These are phyloP conservation scores for Wickerhamomyces ciferrii DNA, from an alignment of 805 yeast genomes.

Conservation along the genomic window DNA sequence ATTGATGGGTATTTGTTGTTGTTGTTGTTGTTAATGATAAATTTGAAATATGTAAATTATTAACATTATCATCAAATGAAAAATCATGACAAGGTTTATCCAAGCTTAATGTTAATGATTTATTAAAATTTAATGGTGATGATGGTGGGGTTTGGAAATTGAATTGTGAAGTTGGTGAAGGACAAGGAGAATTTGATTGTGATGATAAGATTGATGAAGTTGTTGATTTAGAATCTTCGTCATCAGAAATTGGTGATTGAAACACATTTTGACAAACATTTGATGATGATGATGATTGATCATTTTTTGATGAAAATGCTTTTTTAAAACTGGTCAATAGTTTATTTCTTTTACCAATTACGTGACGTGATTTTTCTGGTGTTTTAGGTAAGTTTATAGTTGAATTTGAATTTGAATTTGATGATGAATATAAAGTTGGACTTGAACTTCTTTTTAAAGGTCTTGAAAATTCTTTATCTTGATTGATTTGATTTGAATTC, in stretches of 20 bases:
- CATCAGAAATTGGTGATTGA: slow-evolving; percentile 14
- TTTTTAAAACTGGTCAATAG: slow-evolving; percentile 19
- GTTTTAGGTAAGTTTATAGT: slow-evolving; percentile 9
- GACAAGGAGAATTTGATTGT: neutral
- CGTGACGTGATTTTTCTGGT: slow-evolving; percentile 4
- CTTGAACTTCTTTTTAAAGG: slow-evolving; percentile 14
- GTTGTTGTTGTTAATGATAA: slow-evolving; percentile 1
- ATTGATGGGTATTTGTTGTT: neutral
- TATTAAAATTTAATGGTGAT: slow-evolving; percentile 1
- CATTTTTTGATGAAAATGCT: slow-evolving; percentile 8
- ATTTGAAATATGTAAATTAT: slow-evolving; percentile 6
- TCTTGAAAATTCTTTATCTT: slow-evolving; percentile 3
- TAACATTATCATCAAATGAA: slow-evolving; percentile 6
- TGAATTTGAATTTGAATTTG: slow-evolving; percentile 11
- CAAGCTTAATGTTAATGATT: no score
- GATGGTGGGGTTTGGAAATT: no score
- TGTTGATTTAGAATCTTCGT: neutral
- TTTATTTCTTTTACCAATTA: slow-evolving; percentile 4
- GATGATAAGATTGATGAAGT: slow-evolving; percentile 5
- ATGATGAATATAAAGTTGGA: slow-evolving; percentile 7
- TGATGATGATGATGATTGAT: no score
- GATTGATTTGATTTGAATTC: neutral
- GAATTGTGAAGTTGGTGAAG: slow-evolving; percentile 1
- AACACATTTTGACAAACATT: no score
- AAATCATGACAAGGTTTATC: slow-evolving; percentile 2